These are phyloP conservation scores for Leishmania major DNA, from an alignment of 208 protist species.

Conservation along the genomic window DNA sequence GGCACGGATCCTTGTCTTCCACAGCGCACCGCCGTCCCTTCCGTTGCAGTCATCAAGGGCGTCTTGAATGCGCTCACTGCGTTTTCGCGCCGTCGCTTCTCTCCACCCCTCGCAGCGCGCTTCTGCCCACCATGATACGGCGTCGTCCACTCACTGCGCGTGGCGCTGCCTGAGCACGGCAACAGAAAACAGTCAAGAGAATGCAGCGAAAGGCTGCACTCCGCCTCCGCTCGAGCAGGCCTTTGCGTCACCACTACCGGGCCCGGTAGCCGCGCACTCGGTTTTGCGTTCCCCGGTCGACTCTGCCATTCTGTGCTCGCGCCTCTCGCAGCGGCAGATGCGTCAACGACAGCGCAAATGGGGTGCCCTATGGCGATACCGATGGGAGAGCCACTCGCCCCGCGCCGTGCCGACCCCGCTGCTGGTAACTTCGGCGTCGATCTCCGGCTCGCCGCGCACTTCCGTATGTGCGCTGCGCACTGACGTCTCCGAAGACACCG, in stretches of 20 bases:
- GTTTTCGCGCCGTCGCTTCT: not conserved
- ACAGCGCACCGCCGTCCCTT: not conserved
- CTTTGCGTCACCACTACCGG: not conserved
- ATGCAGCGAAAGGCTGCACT: not conserved
- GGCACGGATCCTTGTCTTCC: not conserved
- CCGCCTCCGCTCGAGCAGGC: not conserved
- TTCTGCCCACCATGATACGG: not conserved
- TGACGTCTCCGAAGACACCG: no score
- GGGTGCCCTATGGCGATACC: conserved; percentile 58
- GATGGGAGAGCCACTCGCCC: not conserved
- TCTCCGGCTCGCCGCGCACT: not conserved
- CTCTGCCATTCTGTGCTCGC: not conserved
- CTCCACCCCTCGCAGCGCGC: not conserved
- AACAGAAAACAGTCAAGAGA: no score
- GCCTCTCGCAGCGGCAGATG: conserved; percentile 37
- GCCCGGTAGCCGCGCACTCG: not conserved
- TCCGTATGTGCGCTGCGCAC: not conserved
- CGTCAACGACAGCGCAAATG: conserved; percentile 51
- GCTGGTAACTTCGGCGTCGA: not conserved
- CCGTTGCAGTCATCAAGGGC: not conserved
- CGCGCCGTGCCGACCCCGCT: not conserved
- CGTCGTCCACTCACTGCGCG: not conserved
- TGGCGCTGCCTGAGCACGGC: not conserved
- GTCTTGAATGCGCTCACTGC: conserved; percentile 3
- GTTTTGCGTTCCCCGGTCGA: not conserved